Evolutionary conservation across 371 early-diverging fungal genomes (phyloP).

Genomic region (Mycotypha africana): DNA sequence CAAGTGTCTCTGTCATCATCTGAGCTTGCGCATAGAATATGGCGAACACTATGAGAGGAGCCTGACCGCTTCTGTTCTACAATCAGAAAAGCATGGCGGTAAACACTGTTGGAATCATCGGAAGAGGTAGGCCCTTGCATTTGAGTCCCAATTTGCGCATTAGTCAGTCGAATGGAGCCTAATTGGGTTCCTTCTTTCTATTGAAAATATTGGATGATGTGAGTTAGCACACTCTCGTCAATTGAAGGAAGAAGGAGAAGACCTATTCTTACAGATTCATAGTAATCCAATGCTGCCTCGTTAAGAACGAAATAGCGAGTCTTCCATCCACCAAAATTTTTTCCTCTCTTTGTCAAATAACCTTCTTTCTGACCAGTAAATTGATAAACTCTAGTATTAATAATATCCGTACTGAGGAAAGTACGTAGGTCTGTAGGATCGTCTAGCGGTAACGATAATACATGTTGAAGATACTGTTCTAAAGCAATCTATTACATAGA

Average conservation of each 20-base stretch:
- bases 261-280: constrained; percentile 51
- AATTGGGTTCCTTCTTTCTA: constrained; percentile 60
- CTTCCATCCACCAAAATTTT: constrained; percentile 89
- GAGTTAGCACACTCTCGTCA: background rate
- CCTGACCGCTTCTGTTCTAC: constrained; percentile 63
- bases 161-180: constrained; percentile 46
- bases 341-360: constrained; percentile 78
- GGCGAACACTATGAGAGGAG: constrained; percentile 58
- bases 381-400: constrained; percentile 32
- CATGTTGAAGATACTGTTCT: constrained; percentile 72
- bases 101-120: constrained; percentile 50
- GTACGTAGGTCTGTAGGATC: constrained; percentile 67
- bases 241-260: background rate
- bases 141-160: constrained; percentile 50
- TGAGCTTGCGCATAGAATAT: constrained; percentile 85
- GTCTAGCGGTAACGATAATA: constrained; percentile 52
- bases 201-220: background rate
- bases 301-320: constrained; percentile 73
- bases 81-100: constrained; percentile 77
- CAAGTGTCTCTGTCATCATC: constrained; percentile 88
- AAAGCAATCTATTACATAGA: constrained; percentile 47
- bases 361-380: constrained; percentile 60
- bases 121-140: constrained; percentile 22
- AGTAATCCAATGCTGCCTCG: constrained; percentile 65
- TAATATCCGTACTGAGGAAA: constrained; percentile 69